Conservation (phyloP, 2,329 filamentous ascomycete genomes). For the Onygenales sp. region DNA sequence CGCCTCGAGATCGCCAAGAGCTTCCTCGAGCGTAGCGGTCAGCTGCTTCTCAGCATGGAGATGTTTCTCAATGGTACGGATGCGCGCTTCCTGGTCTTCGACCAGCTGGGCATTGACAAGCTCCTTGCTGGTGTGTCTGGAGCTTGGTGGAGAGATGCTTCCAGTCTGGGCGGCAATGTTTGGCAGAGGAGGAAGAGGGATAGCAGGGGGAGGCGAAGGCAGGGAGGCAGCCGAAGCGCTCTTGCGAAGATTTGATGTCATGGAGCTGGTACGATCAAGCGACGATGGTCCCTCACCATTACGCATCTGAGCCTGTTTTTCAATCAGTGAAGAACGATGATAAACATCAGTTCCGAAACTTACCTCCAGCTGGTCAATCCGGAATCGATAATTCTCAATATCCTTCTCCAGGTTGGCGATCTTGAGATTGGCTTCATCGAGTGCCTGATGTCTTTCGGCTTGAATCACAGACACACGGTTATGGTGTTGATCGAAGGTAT, state of each 20-base stretch:
- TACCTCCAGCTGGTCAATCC: constrained; percentile 67
- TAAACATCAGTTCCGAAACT: constrained; percentile 18
- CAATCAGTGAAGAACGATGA: constrained; percentile 12
- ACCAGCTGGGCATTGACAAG: constrained; percentile 68
- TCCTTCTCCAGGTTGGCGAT: constrained; percentile 57
- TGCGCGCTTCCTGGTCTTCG: constrained; percentile 90
- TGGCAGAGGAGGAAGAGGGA: constrained; percentile 88
- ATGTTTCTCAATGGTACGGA: constrained; percentile 94
- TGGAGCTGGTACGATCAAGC: constrained; percentile 48
- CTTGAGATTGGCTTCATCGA: constrained; percentile 67
- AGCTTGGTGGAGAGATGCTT: constrained; percentile 49
- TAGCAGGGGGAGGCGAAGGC: constrained; percentile 87
- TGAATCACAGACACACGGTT: constrained; percentile 79
- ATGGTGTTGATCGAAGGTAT: constrained; percentile 90
- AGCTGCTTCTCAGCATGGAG: constrained; percentile 92
- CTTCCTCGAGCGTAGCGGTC: constrained; percentile 89
- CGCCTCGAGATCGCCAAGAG: constrained; percentile 83
- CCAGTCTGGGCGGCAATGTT: constrained; percentile 46
- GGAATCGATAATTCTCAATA: constrained; percentile 46
- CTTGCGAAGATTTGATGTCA: constrained; percentile 68
- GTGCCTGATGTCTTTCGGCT: constrained; percentile 60
- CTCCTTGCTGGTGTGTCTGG: constrained; percentile 74
- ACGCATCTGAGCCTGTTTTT: constrained; percentile 30
- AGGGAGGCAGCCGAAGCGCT: constrained; percentile 72
- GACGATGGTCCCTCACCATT: constrained; percentile 25